Evolutionary conservation across 371 early-diverging fungal species (phyloP).

Genomic region (Lichtheimia corymbifera): DNA sequence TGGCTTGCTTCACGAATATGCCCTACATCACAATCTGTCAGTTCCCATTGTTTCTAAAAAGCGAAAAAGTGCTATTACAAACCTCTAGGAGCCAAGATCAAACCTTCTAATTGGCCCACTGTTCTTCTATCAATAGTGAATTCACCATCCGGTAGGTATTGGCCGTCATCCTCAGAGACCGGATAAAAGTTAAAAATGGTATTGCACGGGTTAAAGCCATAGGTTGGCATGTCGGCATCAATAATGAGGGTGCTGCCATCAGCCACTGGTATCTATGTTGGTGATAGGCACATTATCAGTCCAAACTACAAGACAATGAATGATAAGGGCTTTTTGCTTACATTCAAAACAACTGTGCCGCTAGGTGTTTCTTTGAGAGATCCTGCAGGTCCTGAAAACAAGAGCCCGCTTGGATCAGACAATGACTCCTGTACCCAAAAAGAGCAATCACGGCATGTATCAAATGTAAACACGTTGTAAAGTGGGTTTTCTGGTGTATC

Average conservation of each 20-base stretch:
- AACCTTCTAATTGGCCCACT: not conserved
- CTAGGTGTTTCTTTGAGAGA: not conserved
- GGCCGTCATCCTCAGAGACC: not conserved
- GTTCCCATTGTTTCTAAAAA: not conserved
- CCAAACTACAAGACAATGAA: not conserved
- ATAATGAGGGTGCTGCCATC: not conserved
- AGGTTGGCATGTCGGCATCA: not conserved
- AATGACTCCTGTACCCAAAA: not conserved
- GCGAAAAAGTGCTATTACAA: not conserved
- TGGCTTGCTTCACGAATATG: not conserved
- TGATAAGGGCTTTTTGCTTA: not conserved
- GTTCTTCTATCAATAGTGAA: conserved; percentile 1
- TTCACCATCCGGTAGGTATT: not conserved
- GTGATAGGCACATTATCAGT: no score
- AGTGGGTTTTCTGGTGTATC: not conserved
- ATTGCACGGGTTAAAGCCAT: not conserved
- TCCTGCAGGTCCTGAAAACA: not conserved
- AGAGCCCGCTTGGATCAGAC: not conserved
- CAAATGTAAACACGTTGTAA: not conserved
- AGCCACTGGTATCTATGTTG: not conserved
- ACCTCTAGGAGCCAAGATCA: not conserved
- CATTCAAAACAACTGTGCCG: not conserved
- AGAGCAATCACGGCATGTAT: not conserved
- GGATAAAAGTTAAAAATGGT: conserved; percentile 2
- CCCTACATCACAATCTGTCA: not conserved